Base-by-base conservation (phyloP, 2,329 filamentous ascomycete genomes). In the Metarhizium anisopliae region DNA sequence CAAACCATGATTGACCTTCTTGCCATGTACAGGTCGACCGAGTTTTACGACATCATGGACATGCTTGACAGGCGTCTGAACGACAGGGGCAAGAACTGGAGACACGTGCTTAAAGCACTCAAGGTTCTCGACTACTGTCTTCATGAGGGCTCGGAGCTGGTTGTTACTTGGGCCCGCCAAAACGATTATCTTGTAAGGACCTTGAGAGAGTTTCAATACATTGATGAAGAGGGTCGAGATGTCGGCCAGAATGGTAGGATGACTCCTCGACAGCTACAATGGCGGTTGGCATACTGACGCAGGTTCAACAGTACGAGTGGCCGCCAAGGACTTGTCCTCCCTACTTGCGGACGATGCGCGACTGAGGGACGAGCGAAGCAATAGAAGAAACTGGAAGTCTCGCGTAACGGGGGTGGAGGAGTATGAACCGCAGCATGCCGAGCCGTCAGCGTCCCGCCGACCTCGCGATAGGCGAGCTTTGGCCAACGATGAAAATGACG, bases 41-140 rank as follows among this genome's bases (percentile, higher is more conserved):
- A 97, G 71, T 99, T 99, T 76, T 96, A 96, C 77, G 93, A 99
- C 71, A 96, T 99, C 66, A 96, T 99, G 87, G 94, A 99, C 72
- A 99, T 99, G 90, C 80, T 99, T 63, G 94, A 99, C 75, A 97
- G 97, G 78, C 87, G 94, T 63, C 77, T 99, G 67, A 99, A 99
- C 67, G 94, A 99, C 74, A 97, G 99, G 74, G 94, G 94, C 68
- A 99, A 97, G 80, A 99, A 99, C 71, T 99, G 94, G 94, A 86
- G 94, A 65, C 94, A 99, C 70, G 94, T 99, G 13, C 77, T 99
- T 58, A 99, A 99, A 74, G 95, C 94, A 47, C 79, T 99, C 63
- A 99, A 99, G 72, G 94, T 99, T 54, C 81, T 97, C 56, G 94
- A 99, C 72, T 99, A 99, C 74, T 96, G 92, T 74, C 79, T 99